Evolutionary conservation across 176 grass and related monocot genomes (phyloP), one percentile per base, ranked within the genome.

Genomic region (Oryza meyeriana): DNA sequence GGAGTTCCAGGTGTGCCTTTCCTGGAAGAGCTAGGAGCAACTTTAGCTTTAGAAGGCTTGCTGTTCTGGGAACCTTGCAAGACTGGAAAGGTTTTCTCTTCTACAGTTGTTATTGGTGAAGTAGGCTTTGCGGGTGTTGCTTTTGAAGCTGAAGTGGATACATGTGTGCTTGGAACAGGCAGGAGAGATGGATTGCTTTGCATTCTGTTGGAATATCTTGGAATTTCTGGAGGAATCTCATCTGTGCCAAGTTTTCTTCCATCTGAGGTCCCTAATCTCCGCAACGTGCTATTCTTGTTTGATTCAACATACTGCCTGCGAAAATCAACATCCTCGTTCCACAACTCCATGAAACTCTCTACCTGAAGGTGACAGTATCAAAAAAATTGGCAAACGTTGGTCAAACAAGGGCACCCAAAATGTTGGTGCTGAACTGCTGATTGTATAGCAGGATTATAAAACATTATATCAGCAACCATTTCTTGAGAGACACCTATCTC

Each of bases 171-270:
- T 38, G 69, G 38, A 68, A 67, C 67, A 61, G 82, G 29, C 39
- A 74, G 30, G 63, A 26, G 69, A 59, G 77, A 79, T 76, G 85
- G 66, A 85, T 47, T 83, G 83, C n/a, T 86, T 17, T 66, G 78
- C 33, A 84, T 88, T 86, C 78, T 94, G 72, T 59, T 83, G 72
- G 73, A 65, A 55, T 85, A 74, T 50, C 34, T 85, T 4, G 83
- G 90, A 65, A 95, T 79, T 75, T 88, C 76, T 36, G 88, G 95
- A 74, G 88, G 92, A 17, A 84, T 84, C 78, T 95, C 93, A 47
- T 94, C 87, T 33, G 91, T 91, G 6, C 89, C 97, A 82, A 99
- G 89, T 66, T 65, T 82, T 88, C 97, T 93, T 66, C 97, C 97
- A 88, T 99, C 97, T 59, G 59, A 58, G 29, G 97, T 94, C 73